These are phyloP conservation scores for Fragaria ananassa DNA, from an alignment of 306 rosid genomes.

Conservation along the genomic window DNA sequence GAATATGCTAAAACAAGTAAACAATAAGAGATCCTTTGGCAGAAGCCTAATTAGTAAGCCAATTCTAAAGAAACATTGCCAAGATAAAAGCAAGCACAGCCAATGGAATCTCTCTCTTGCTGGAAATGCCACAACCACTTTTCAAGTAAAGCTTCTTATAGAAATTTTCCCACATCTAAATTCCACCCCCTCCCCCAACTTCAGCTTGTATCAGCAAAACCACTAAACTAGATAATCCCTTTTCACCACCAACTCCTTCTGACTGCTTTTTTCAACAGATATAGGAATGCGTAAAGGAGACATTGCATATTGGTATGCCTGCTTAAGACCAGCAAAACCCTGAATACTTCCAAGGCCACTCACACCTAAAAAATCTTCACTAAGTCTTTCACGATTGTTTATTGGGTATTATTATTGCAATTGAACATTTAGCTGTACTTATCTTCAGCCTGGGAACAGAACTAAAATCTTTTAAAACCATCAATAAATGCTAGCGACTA, in stretches of 20 bases:
- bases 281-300: not conserved
- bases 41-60: not conserved
- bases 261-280: not conserved
- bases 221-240: not conserved
- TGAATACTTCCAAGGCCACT: not conserved
- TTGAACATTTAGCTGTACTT: not conserved
- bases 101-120: not conserved
- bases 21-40: not conserved
- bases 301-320: not conserved
- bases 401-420: not conserved
- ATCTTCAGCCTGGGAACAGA: not conserved
- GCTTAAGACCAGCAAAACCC: not conserved
- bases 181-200: not conserved
- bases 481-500: not conserved
- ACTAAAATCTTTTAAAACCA: not conserved
- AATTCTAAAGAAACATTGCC: slow-evolving; percentile 17
- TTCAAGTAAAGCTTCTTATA: not conserved
- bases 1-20: not conserved
- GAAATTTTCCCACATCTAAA: not conserved
- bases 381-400: not conserved
- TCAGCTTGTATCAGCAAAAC: not conserved
- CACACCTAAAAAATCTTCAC: not conserved
- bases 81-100: not conserved
- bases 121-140: not conserved
- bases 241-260: not conserved